Evolutionary conservation across 192 early-diverging fungal genomes (phyloP).

Genomic region (Mortierella claussenii): DNA sequence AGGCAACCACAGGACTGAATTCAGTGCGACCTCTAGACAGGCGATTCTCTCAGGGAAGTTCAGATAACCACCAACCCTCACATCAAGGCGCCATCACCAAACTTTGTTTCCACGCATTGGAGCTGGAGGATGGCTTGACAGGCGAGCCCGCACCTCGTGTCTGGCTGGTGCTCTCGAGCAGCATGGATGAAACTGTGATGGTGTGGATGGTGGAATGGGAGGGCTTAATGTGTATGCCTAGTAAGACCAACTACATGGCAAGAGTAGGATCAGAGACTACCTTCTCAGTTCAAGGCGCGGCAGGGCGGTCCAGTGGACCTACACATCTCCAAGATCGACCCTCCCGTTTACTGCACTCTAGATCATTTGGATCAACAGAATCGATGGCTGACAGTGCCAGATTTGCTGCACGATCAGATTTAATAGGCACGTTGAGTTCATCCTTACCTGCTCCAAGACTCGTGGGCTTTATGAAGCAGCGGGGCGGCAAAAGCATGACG

Average conservation of each 20-base stretch:
- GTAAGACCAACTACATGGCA: neutral
- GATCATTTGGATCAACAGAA: too few species aligned
- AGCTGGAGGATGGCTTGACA: conserved; percentile 46
- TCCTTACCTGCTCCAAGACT: conserved; percentile 44
- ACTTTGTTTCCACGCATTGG: conserved; percentile 37
- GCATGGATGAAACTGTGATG: conserved; percentile 48
- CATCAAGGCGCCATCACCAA: conserved; percentile 40
- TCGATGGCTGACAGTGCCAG: too few species aligned
- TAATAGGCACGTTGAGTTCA: conserved; percentile 20
- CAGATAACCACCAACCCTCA: conserved; percentile 39
- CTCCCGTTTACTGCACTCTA: too few species aligned
- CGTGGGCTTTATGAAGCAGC: conserved; percentile 45
- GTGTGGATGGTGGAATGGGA: conserved; percentile 52
- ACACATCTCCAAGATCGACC: too few species aligned
- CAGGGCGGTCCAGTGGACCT: too few species aligned
- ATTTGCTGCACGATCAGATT: too few species aligned
- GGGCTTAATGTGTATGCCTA: conserved; percentile 28
- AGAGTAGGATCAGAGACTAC: too few species aligned
- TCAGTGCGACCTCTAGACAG: neutral
- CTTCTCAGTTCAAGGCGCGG: too few species aligned
- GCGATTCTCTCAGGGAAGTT: conserved; percentile 3
- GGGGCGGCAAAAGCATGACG: conserved; percentile 40
- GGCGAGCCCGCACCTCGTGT: conserved; percentile 45
- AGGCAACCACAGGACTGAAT: neutral
- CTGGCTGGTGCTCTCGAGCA: conserved; percentile 43